Evolutionary conservation across 768 basidiomycete genomes (phyloP).

Genomic region (Amanita pseudoporphyria): DNA sequence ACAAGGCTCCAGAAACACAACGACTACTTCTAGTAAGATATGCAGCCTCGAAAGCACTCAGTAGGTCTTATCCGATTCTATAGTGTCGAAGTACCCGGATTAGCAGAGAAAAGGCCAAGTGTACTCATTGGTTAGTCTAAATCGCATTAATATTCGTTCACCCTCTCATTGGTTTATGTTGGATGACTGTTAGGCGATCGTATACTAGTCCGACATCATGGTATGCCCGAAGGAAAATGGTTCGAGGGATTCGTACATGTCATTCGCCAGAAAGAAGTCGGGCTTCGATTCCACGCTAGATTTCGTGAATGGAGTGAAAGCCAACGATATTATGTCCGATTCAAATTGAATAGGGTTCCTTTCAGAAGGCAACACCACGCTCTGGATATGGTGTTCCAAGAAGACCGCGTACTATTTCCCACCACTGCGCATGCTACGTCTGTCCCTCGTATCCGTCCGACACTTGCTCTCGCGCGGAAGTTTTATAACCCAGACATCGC

Average conservation of each 20-base stretch:
- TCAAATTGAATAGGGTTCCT: slow-evolving; percentile 38
- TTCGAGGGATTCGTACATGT: slow-evolving; percentile 40
- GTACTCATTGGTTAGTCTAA: slow-evolving; percentile 32
- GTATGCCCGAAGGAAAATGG: slow-evolving; percentile 26
- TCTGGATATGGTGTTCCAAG: slow-evolving; percentile 25
- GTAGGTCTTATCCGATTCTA: background rate
- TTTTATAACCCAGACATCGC: slow-evolving; percentile 27
- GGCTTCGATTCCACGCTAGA: slow-evolving; percentile 27
- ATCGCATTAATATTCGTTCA: background rate
- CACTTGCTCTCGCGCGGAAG: slow-evolving; percentile 13
- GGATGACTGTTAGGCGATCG: slow-evolving; percentile 25
- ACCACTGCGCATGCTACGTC: slow-evolving; percentile 14
- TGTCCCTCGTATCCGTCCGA: slow-evolving; percentile 8
- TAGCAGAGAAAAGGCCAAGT: slow-evolving; percentile 38
- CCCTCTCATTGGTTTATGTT: no score
- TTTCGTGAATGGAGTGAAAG: slow-evolving; percentile 23
- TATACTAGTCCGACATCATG: slow-evolving; percentile 31
- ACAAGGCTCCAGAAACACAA: slow-evolving; percentile 22
- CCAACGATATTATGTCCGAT: slow-evolving; percentile 32
- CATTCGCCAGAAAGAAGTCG: slow-evolving; percentile 31
- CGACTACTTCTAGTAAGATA: slow-evolving; percentile 30
- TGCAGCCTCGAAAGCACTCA: background rate
- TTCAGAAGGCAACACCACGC: slow-evolving; percentile 45
- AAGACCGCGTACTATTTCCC: slow-evolving; percentile 36
- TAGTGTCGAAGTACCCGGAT: slow-evolving; percentile 33